Base-by-base conservation (phyloP, 768 basidiomycete species). In the Tephrocybe sp. region DNA sequence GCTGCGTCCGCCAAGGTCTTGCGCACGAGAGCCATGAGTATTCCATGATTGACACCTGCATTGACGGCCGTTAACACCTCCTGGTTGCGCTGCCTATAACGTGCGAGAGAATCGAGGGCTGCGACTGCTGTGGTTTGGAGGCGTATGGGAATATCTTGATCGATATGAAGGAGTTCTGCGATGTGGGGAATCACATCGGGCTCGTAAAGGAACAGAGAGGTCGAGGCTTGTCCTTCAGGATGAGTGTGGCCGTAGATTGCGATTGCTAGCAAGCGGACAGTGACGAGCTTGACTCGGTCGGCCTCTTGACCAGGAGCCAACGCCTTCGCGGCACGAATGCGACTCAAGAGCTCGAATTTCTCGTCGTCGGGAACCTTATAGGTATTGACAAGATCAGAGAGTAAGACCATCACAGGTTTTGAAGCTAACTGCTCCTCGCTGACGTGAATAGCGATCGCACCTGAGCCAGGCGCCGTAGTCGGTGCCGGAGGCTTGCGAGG, bases 1-100 rank as follows among this genome's bases (percentile, higher is more conserved):
- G 80, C 76, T 18, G 93, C 82, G 53, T 93, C 88, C 15, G 76
- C 66, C 15, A 92, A 86, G 20, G 90, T 89, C 68, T 85, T 87
- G 54, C 94, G 83, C 48, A 98, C 77, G 30, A 94, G 74, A 24
- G 88, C 86, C 86, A 98, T 92, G 21, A 99, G 68, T 34, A 93
- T 87, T 11, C 97, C 97, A 63, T 98, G 97, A 61, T 93, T 97
- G 48, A 98, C 93, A 38, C 93, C 93, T 21, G 93, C 95, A 65
- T 97, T 97, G 32, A 98, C 81, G 1, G 94, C 87, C 4, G 87
- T 86, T 40, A 97, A 69, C 33, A 96, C 92, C 63, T 98, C 97
- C 59, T 85, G 83, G 30, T 90, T 79, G 64, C 88, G 92, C 53
- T 73, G 76, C 54, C 92, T 83, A 66, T 96, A 95, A 55, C 93